Conservation (phyloP, 495 filamentous ascomycete genomes). For the Penicillium paxilli region DNA sequence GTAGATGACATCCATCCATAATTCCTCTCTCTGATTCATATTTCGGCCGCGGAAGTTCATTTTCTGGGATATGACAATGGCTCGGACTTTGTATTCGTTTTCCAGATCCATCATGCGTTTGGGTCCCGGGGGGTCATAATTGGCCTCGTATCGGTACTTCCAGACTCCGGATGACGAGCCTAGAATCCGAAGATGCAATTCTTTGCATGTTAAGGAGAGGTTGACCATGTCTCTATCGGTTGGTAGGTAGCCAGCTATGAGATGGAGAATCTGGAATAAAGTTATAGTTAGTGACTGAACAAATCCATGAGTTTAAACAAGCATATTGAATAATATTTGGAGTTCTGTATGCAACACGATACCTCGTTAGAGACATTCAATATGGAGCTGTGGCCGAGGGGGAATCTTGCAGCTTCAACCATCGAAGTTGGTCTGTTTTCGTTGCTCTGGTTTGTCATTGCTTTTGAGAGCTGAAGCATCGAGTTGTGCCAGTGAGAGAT, state of each 20-base stretch:
- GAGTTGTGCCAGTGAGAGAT: too few relatives aligned
- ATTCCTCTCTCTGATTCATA: conserved; percentile 10
- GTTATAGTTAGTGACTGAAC: too few relatives aligned
- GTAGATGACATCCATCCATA: conserved; percentile 33
- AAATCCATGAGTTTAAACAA: too few relatives aligned
- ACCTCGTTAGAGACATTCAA: background rate
- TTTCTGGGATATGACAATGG: conserved; percentile 22
- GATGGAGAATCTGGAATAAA: conserved; percentile 37
- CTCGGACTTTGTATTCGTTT: conserved; percentile 31
- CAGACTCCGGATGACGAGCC: conserved; percentile 28
- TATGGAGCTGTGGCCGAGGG: background rate
- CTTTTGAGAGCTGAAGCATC: background rate
- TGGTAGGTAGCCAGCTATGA: conserved; percentile 35
- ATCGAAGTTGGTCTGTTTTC: background rate
- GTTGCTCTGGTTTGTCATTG: background rate
- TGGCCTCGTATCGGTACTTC: conserved; percentile 30
- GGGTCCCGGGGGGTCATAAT: conserved; percentile 32
- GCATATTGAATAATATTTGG: too few relatives aligned
- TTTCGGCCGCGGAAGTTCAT: conserved; percentile 21
- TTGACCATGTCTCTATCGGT: conserved; percentile 31
- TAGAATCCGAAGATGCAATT: conserved; percentile 17
- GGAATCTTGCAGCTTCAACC: background rate
- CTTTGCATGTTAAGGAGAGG: conserved; percentile 30
- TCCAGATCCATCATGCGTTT: conserved; percentile 25
- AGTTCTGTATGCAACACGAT: too few relatives aligned